A percentile compares a stretch with the other conserved stretches of the same genome.
phyloP scores from a whole-genome alignment of 2,329 filamentous ascomycete genomes.

The Trichoderma atroviride region DNA sequence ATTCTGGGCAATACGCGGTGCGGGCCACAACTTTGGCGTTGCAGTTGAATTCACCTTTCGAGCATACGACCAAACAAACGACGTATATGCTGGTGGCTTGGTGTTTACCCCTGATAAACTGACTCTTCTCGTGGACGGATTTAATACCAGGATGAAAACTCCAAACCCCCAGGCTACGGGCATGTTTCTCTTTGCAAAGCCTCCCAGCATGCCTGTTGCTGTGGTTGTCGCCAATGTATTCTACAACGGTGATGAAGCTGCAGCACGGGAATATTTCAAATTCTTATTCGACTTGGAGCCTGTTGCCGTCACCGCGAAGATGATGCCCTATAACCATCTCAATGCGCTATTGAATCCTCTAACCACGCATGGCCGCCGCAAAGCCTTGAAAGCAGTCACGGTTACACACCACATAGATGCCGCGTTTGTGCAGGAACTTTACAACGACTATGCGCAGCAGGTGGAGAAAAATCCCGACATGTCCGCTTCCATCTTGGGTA shows the following conservation, averaged over 20 bases:
- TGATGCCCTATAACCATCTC: conserved; percentile 45
- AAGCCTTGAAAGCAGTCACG: conserved; percentile 45
- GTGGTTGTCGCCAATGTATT: conserved; percentile 27
- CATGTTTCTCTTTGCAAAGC: conserved; percentile 39
- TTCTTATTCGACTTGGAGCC: conserved; percentile 42
- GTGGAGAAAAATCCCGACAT: conserved; percentile 32
- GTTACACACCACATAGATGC: conserved; percentile 44
- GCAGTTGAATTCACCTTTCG: conserved; percentile 42
- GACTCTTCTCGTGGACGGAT: conserved; percentile 31
- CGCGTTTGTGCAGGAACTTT: background rate
- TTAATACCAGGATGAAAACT: conserved; percentile 32
- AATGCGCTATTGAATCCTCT: conserved; percentile 39
- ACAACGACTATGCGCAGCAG: conserved; percentile 35
- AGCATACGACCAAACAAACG: conserved; percentile 35
- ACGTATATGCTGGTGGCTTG: conserved; percentile 38
- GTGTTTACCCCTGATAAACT: conserved; percentile 35
- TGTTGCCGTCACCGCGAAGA: conserved; percentile 39
- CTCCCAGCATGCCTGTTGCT: background rate
- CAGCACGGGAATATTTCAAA: conserved; percentile 41
- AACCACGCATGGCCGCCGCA: conserved; percentile 41
- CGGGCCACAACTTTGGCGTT: conserved; percentile 50
- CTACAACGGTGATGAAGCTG: conserved; percentile 37
- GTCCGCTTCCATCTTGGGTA: conserved; percentile 34
- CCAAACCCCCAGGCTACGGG: conserved; percentile 30
- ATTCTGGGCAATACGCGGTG: conserved; percentile 54